These are phyloP conservation scores for Crithidia bombi DNA, from an alignment of 208 protist species.

Conservation along the genomic window DNA sequence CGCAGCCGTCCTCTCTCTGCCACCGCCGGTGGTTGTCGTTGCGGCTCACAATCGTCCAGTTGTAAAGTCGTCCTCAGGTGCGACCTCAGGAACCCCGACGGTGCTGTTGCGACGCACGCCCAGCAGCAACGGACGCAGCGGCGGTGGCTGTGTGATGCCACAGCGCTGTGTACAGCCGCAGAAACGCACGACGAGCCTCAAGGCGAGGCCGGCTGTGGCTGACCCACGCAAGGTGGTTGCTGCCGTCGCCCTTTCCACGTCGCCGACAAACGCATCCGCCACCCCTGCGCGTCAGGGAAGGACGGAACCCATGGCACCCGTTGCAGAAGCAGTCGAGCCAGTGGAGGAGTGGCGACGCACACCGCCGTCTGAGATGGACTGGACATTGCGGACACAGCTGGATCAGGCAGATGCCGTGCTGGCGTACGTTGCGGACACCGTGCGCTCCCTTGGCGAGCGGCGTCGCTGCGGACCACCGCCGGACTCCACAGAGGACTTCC, in stretches of 20 bases:
- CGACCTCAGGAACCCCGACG: neutral
- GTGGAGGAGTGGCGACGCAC: neutral
- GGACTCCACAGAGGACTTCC: constrained; percentile 45
- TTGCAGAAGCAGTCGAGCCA: neutral
- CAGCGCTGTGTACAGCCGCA: neutral
- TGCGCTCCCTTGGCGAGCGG: constrained; percentile 44
- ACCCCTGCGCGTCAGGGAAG: neutral
- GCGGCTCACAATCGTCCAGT: neutral
- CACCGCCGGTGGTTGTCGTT: neutral
- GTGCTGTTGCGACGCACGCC: constrained; percentile 5
- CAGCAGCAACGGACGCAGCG: neutral
- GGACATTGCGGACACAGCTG: constrained; percentile 22
- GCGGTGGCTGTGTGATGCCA: neutral
- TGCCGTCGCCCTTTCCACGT: neutral
- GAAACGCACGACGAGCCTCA: constrained; percentile 1
- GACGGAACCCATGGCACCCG: neutral
- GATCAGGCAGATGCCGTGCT: constrained; percentile 68
- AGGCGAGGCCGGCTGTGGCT: neutral
- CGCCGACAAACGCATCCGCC: neutral
- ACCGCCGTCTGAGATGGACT: constrained; percentile 8
- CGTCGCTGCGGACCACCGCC: constrained; percentile 58
- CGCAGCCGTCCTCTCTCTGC: neutral
- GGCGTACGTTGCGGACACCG: constrained; percentile 60
- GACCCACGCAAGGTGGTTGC: neutral
- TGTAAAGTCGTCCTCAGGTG: neutral